Percentiles rank a stretch among this genome's conserved stretches.
Evolutionary conservation across 2,329 filamentous ascomycete species (phyloP).

Genomic region (Hirsutella thompsonii): DNA sequence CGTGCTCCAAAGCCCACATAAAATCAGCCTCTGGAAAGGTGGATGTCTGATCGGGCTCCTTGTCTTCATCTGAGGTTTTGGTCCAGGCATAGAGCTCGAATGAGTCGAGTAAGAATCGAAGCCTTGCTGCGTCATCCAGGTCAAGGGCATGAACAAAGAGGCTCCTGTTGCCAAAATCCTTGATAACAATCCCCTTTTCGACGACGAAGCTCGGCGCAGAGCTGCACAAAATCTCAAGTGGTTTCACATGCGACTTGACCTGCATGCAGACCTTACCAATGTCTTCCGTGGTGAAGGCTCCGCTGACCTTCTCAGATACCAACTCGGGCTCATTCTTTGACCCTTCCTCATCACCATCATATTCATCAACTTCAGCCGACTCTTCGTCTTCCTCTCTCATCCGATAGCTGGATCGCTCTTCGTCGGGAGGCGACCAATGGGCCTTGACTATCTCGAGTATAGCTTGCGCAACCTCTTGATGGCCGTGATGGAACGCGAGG

Average conservation of each 20-base stretch:
- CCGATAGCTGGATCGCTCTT: conserved; percentile 35
- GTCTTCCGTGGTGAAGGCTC: conserved; percentile 63
- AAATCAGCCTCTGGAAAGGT: conserved; percentile 29
- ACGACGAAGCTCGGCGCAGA: conserved; percentile 19
- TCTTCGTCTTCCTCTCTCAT: conserved; percentile 19
- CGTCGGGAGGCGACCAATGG: conserved; percentile 50
- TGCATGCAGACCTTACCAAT: conserved; percentile 56
- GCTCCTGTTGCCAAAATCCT: conserved; percentile 2
- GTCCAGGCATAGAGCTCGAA: conserved; percentile 27
- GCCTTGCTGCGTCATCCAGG: conserved; percentile 37
- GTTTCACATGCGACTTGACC: conserved; percentile 50
- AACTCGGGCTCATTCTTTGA: conserved; percentile 28
- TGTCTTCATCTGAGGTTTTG: background rate
- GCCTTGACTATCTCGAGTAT: conserved; percentile 59
- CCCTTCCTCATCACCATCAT: background rate
- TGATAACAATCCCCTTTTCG: conserved; percentile 13
- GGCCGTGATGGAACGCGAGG: conserved; percentile 53
- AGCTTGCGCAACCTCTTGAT: conserved; percentile 47
- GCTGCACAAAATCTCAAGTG: conserved; percentile 37
- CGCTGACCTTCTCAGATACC: conserved; percentile 43
- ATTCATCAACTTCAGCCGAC: background rate
- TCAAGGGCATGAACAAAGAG: conserved; percentile 33
- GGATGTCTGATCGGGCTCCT: conserved; percentile 16
- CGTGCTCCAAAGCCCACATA: conserved; percentile 27
- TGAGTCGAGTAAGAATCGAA: conserved; percentile 46